Conservation (phyloP, 1,139 yeast species). For the Zygosaccharomyces pseudobailii region DNA sequence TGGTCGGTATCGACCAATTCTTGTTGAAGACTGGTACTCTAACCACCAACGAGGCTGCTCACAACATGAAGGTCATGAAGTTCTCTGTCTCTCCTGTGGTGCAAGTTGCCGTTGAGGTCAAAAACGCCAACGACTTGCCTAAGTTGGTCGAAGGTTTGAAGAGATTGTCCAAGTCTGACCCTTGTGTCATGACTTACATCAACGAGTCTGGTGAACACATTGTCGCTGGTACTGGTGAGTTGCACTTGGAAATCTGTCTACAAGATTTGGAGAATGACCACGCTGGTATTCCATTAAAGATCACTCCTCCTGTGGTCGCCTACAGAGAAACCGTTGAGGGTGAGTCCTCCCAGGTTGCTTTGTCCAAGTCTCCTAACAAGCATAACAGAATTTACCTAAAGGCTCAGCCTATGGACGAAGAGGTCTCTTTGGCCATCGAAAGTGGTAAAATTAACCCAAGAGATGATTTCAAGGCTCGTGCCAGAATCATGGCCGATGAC, state of each 20-base stretch:
- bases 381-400: slow-evolving; percentile 99
- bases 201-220: slow-evolving; percentile 98
- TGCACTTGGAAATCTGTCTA: slow-evolving; percentile 98
- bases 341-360: slow-evolving; percentile 92
- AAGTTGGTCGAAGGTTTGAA: slow-evolving; percentile 99
- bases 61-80: slow-evolving; percentile 99
- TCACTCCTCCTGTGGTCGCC: slow-evolving; percentile 96
- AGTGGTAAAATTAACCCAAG: slow-evolving; percentile 86
- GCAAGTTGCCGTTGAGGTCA: slow-evolving; percentile 98
- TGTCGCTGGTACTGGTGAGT: slow-evolving; percentile 99
- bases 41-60: slow-evolving; percentile 94
- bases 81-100: slow-evolving; percentile 99
- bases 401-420: slow-evolving; percentile 96
- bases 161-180: slow-evolving; percentile 99
- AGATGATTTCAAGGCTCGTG: slow-evolving; percentile 99
- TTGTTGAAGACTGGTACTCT: slow-evolving; percentile 98
- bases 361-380: slow-evolving; percentile 99
- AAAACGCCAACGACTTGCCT: slow-evolving; percentile 99
- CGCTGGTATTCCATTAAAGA: slow-evolving; percentile 98
- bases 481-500: slow-evolving; percentile 98
- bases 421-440: slow-evolving; percentile 89
- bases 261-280: slow-evolving; percentile 96
- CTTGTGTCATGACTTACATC: slow-evolving; percentile 89
- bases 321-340: slow-evolving; percentile 97
- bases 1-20: slow-evolving; percentile 99